These are phyloP conservation scores for Flaveria sonorensis DNA, from an alignment of 129 eudicot species.

Conservation along the genomic window DNA sequence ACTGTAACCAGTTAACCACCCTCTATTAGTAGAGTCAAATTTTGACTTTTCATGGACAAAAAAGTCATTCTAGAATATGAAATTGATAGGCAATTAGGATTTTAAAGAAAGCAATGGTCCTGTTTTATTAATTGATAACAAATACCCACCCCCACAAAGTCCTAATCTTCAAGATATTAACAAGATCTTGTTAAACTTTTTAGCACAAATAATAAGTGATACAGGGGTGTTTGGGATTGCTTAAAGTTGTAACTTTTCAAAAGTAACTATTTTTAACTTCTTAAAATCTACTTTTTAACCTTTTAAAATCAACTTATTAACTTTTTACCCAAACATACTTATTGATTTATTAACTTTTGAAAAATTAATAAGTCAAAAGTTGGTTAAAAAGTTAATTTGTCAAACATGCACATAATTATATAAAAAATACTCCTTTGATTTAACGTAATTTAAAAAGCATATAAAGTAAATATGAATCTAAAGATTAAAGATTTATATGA, in stretches of 20 bases:
- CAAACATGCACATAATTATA: no score
- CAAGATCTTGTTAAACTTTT: conserved; percentile 17
- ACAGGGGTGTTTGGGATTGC: no score
- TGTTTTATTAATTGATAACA: conserved; percentile 6
- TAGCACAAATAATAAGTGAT: background rate
- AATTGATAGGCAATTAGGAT: conserved; percentile 12
- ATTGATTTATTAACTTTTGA: no score
- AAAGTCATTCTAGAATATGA: conserved; percentile 25
- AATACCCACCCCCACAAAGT: conserved; percentile 20
- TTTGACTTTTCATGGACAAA: conserved; percentile 33
- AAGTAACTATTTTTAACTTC: no score
- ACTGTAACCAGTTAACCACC: conserved; percentile 16
- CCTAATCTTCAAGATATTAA: conserved; percentile 28
- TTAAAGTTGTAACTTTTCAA: no score
- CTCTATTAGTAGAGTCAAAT: conserved; percentile 23
- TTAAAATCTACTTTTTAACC: no score
- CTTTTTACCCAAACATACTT: no score
- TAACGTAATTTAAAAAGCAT: background rate
- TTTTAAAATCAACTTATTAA: no score
- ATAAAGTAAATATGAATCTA: background rate
- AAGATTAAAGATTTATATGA: conserved; percentile 1
- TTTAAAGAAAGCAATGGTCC: no score
- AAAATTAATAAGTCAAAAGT: no score
- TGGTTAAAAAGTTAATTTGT: no score
- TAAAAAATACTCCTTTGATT: no score